phyloP scores from a whole-genome alignment of 371 early-diverging fungal genomes.

The Mortierella sp. region DNA sequence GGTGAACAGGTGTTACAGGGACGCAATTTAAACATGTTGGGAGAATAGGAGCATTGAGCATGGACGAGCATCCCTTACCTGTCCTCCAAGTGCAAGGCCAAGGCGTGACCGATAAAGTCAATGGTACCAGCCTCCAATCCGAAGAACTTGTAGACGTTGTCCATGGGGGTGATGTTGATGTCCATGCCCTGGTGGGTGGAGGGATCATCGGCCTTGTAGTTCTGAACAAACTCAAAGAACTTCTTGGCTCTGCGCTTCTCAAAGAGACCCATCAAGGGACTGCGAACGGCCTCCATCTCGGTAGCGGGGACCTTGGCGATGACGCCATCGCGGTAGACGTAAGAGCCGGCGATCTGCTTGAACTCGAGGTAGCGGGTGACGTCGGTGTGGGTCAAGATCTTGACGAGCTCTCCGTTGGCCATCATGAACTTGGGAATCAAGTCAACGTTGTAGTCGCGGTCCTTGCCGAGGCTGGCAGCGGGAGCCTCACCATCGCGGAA shows the following conservation, averaged over 20 bases:
- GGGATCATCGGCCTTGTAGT: constrained; percentile 85
- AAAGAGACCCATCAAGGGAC: constrained; percentile 92
- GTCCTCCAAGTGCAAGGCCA: constrained; percentile 98
- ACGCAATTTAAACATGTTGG: too few relatives aligned
- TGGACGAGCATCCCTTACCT: constrained; percentile 22
- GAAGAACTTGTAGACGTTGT: constrained; percentile 92
- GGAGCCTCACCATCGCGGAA: constrained; percentile 81
- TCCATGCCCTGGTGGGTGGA: constrained; percentile 89
- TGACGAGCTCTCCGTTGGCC: constrained; percentile 95
- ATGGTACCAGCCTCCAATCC: constrained; percentile 93
- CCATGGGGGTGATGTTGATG: constrained; percentile 85
- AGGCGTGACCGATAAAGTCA: constrained; percentile 99
- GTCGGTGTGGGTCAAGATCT: constrained; percentile 93
- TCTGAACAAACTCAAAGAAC: constrained; percentile 97
- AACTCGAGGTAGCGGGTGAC: constrained; percentile 99
- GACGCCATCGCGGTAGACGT: constrained; percentile 91
- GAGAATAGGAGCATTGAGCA: neutral
- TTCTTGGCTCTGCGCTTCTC: constrained; percentile 96
- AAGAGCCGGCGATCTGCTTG: constrained; percentile 96
- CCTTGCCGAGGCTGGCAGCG: constrained; percentile 81
- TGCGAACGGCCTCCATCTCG: constrained; percentile 90
- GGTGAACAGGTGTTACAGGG: neutral
- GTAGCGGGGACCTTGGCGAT: constrained; percentile 97
- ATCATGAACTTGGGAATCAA: constrained; percentile 99
- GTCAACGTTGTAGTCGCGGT: constrained; percentile 98